Conservation (phyloP, 2,329 filamentous ascomycete genomes). For the Berkeleyomyces rouxiae region DNA sequence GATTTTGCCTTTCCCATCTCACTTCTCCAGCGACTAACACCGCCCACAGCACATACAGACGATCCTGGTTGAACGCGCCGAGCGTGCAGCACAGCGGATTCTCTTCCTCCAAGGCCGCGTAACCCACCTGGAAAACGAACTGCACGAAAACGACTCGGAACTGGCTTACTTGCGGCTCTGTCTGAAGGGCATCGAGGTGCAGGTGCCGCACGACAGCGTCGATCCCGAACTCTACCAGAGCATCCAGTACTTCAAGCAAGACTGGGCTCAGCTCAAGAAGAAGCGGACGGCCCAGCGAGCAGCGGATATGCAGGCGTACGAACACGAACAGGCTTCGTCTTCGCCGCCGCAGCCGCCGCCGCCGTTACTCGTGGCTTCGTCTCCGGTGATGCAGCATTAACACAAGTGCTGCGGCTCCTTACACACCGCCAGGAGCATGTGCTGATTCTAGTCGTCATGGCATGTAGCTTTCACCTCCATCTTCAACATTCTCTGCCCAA, state of each 20-base stretch:
- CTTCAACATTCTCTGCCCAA: no score
- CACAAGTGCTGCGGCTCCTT: no score
- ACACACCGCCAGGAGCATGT: neutral
- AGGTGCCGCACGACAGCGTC: conserved; percentile 34
- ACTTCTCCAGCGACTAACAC: conserved; percentile 17
- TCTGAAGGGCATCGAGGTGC: conserved; percentile 45
- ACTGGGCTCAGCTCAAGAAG: conserved; percentile 37
- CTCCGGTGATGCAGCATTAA: no score
- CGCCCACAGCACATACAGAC: conserved; percentile 39
- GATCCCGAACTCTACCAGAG: conserved; percentile 42
- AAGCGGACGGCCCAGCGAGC: conserved; percentile 19
- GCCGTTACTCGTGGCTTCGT: neutral
- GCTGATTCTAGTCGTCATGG: neutral
- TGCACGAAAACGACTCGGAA: conserved; percentile 40
- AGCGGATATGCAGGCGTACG: neutral
- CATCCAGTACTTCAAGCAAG: conserved; percentile 44
- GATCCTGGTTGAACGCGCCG: conserved; percentile 39
- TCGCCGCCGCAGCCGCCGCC: neutral
- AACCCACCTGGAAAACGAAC: conserved; percentile 40
- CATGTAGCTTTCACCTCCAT: neutral
- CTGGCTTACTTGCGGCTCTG: conserved; percentile 44
- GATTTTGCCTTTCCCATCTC: neutral
- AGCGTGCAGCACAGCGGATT: conserved; percentile 40
- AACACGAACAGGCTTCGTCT: neutral
- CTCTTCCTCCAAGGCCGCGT: conserved; percentile 43